Conservation (phyloP, 2,329 filamentous ascomycete genomes). For the Penicillium freii region DNA sequence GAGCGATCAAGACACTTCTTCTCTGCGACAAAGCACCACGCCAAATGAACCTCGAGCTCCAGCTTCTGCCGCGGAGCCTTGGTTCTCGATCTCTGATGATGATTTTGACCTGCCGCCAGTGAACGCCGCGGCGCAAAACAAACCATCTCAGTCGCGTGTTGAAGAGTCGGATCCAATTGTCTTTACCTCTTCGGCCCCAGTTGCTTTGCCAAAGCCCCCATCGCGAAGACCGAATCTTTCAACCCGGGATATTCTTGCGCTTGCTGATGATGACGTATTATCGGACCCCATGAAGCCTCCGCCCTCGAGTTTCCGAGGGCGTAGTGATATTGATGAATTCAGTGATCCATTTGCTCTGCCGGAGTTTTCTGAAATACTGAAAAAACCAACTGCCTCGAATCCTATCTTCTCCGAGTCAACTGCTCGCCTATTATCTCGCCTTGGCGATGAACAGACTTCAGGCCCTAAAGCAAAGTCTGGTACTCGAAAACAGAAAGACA, state of each 20-base stretch:
- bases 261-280: constrained; percentile 36
- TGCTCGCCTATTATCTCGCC: constrained; percentile 38
- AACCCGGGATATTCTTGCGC: constrained; percentile 32
- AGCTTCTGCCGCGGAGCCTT: constrained; percentile 6
- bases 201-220: constrained; percentile 16
- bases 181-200: constrained; percentile 43
- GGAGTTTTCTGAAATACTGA: constrained; percentile 30
- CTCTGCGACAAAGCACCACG: constrained; percentile 4
- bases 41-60: neutral
- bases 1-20: constrained; percentile 22
- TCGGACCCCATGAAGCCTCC: constrained; percentile 7
- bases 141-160: constrained; percentile 14
- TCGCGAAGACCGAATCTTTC: neutral
- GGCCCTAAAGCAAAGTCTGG: neutral
- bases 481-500: constrained; percentile 12
- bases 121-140: constrained; percentile 5
- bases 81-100: constrained; percentile 33
- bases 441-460: constrained; percentile 16
- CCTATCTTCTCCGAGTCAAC: constrained; percentile 42
- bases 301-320: neutral
- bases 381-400: constrained; percentile 16
- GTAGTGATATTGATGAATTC: constrained; percentile 35
- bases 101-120: constrained; percentile 22
- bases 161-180: constrained; percentile 43
- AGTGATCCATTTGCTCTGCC: constrained; percentile 30